A percentile compares a stretch with the other conserved stretches of the same genome.
These are phyloP conservation scores for Yarrowia keelungensis DNA, from an alignment of 805 yeast species.

Conservation along the genomic window DNA sequence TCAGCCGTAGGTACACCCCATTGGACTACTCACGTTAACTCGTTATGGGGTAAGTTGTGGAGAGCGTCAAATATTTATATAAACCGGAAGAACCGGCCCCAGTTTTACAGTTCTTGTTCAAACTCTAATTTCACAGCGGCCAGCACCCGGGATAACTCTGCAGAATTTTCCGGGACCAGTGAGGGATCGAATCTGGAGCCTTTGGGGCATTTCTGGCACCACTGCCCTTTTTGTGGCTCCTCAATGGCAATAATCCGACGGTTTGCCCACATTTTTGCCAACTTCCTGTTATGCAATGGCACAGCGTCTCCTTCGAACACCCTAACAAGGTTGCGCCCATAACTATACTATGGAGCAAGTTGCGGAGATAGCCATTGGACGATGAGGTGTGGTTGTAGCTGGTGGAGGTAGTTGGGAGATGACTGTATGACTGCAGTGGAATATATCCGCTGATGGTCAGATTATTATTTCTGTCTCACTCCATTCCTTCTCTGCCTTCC, in stretches of 20 bases:
- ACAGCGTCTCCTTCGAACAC: slow-evolving; percentile 2
- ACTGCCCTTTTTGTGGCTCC: not conserved
- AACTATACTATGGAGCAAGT: slow-evolving; percentile 37
- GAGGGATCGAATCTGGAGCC: not conserved
- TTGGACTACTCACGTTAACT: slow-evolving; percentile 35
- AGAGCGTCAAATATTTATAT: slow-evolving; percentile 38
- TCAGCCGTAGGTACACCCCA: slow-evolving; percentile 12
- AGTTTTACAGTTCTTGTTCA: slow-evolving; percentile 27
- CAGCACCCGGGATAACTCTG: slow-evolving; percentile 38
- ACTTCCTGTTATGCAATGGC: slow-evolving; percentile 25
- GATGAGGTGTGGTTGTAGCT: not conserved
- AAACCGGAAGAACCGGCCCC: slow-evolving; percentile 39
- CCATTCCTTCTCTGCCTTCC: too few relatives aligned
- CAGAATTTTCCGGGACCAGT: slow-evolving; percentile 29
- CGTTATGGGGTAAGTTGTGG: slow-evolving; percentile 38
- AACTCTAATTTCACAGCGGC: slow-evolving; percentile 15
- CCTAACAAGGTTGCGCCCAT: slow-evolving; percentile 35
- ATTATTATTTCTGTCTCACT: too few relatives aligned
- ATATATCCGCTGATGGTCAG: too few relatives aligned
- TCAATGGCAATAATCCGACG: slow-evolving; percentile 10
- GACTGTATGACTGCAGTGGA: too few relatives aligned
- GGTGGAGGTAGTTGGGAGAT: too few relatives aligned
- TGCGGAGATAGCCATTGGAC: slow-evolving; percentile 37
- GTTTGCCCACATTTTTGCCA: not conserved
- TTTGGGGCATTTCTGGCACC: not conserved